A percentile compares a stretch with the other conserved stretches of the same genome.
phyloP scores from a whole-genome alignment of 1,284 basidiomycete species.

The Rugosomyces carneus region DNA sequence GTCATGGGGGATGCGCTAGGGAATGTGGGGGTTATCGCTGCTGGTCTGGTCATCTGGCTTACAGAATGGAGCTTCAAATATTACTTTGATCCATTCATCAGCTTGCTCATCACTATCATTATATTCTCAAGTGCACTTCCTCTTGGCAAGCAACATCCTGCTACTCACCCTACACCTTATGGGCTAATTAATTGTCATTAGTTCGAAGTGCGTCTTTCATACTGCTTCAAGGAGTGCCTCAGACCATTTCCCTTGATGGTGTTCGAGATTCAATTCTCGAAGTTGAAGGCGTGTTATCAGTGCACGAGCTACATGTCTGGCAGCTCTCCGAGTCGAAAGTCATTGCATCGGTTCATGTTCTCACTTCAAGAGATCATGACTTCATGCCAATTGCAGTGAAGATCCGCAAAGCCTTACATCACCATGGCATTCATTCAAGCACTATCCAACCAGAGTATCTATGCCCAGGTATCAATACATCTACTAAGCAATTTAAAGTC shows the following conservation, averaged over 20 bases:
- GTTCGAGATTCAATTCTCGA: constrained; percentile 76
- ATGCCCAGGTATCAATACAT: constrained; percentile 28
- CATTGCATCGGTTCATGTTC: constrained; percentile 94
- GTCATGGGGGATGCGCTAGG: constrained; percentile 96
- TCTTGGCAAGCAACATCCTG: constrained; percentile 52
- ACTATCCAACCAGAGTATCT: constrained; percentile 86
- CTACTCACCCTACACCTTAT: constrained; percentile 5
- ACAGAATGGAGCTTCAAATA: constrained; percentile 74
- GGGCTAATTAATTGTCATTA: constrained; percentile 4
- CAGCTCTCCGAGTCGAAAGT: constrained; percentile 72
- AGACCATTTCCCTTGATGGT: constrained; percentile 82
- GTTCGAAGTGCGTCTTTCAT: constrained; percentile 95
- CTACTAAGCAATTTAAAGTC: constrained; percentile 44
- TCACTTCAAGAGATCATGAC: constrained; percentile 73
- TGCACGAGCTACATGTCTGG: constrained; percentile 98
- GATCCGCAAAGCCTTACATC: constrained; percentile 81
- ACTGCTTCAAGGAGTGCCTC: constrained; percentile 93
- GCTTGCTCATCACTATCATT: constrained; percentile 91
- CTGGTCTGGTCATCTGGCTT: constrained; percentile 91
- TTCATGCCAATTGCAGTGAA: constrained; percentile 89
- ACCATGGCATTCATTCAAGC: constrained; percentile 90
- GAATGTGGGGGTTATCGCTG: constrained; percentile 95
- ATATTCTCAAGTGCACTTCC: constrained; percentile 96
- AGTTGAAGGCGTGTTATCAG: constrained; percentile 84
- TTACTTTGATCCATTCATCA: constrained; percentile 93